Base-by-base conservation (phyloP, 176 grass and related monocot genomes). In the Phoenix roebelenii region DNA sequence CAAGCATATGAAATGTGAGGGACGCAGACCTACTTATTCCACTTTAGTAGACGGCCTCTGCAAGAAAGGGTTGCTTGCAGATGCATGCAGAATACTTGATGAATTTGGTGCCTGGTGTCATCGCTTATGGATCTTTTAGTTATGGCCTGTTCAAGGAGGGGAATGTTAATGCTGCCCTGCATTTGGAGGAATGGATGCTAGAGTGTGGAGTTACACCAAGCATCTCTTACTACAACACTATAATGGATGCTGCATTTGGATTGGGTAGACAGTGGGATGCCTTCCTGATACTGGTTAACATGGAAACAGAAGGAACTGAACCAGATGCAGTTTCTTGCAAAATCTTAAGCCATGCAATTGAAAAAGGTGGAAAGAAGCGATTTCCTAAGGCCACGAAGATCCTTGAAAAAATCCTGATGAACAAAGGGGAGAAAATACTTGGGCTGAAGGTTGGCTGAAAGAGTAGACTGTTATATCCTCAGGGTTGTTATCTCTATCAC, bases 201-300 rank as follows among this genome's bases (percentile, higher is more conserved):
- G 39, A 77, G 18, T 49, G 16, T 60, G 58, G 44, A 50, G 26
- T 59, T 49, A 72, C 2, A 18, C 76, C 76, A 52, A 71, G 16
- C 18, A 64, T 72, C 55, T 65, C 57, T n/a, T 78, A 65, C 44
- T 78, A 72, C 53, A 78, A 78, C 32, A 51, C 25, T 5, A 59
- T 60, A n/a, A 66, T 72, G 58, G 30, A 39, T 54, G 68, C 76
- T 59, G 35, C 57, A 60, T 72, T 71, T 57, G 19, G 64, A 71
- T 66, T 51, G 61, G 23, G 51, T 18, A 60, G 14, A 39, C 35
- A 49, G 52, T 67, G 58, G 32, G 54, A 79, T 71, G 68, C 66
- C 17, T 65, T 70, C 23, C 50, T 72, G n/a, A 30, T 67, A 63
- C 60, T 72, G 28, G 12, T 29, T 49, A 58, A 71, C 55, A 66